These are phyloP conservation scores for Cryptococcus deneoformans DNA, from an alignment of 1,284 basidiomycete species.

Conservation along the genomic window DNA sequence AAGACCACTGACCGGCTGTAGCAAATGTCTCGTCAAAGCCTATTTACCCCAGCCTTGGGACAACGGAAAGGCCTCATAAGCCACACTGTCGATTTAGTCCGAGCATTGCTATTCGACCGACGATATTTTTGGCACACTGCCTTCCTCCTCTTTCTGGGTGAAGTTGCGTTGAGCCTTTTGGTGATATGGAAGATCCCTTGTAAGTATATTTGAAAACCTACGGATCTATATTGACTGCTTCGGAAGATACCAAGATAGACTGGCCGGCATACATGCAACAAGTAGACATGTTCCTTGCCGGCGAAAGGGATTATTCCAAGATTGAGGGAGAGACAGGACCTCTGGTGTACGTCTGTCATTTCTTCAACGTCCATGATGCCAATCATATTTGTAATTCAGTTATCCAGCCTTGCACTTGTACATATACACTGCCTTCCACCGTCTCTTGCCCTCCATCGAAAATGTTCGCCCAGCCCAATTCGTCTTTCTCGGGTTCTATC, in stretches of 20 bases:
- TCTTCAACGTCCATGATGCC: background rate
- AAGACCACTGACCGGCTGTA: too few relatives aligned
- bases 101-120: conserved; percentile 57
- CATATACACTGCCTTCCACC: conserved; percentile 72
- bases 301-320: conserved; percentile 80
- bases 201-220: conserved; percentile 50
- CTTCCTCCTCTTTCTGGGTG: conserved; percentile 62
- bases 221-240: background rate
- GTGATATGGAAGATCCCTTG: conserved; percentile 78
- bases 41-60: too few relatives aligned
- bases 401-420: conserved; percentile 94
- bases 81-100: too few relatives aligned
- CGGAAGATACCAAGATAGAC: conserved; percentile 96
- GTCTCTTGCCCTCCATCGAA: conserved; percentile 49
- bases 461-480: conserved; percentile 69
- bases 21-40: too few relatives aligned
- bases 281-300: conserved; percentile 70
- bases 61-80: too few relatives aligned
- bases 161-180: conserved; percentile 69
- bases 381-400: conserved; percentile 52
- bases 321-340: conserved; percentile 91
- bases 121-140: conserved; percentile 66
- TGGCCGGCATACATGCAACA: conserved; percentile 63
- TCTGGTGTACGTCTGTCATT: conserved; percentile 66
- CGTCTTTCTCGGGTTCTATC: conserved; percentile 71